These are phyloP conservation scores for Glonium stellatum DNA, from an alignment of 495 filamentous ascomycete species.

Conservation along the genomic window DNA sequence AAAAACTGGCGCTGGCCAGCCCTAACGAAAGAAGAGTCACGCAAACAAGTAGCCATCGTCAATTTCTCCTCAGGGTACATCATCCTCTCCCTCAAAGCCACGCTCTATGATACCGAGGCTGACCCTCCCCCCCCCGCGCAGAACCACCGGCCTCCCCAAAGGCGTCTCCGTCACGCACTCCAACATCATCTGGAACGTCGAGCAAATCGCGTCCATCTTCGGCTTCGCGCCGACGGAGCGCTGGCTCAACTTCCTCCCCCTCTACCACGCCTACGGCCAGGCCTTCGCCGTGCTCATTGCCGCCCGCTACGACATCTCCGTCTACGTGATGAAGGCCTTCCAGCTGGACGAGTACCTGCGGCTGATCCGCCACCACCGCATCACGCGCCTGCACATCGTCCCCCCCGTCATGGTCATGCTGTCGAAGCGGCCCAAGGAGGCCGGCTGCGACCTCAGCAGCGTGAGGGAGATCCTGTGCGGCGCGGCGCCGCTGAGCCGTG, in stretches of 20 bases:
- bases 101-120: not conserved
- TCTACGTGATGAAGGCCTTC: slow-evolving; percentile 1
- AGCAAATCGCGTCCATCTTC: not conserved
- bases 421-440: not conserved
- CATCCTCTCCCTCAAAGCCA: not conserved
- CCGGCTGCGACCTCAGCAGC: not conserved
- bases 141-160: slow-evolving; percentile 8
- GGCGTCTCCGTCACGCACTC: slow-evolving; percentile 4
- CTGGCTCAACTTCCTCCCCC: slow-evolving; percentile 6
- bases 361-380: not conserved
- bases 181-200: slow-evolving; percentile 8
- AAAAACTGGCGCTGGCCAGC: not conserved
- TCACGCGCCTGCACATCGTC: not conserved
- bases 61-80: slow-evolving; percentile 8
- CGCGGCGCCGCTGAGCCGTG: not conserved
- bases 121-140: not conserved
- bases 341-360: slow-evolving; percentile 1
- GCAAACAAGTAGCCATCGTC: not conserved
- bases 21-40: slow-evolving; percentile 3
- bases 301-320: not conserved
- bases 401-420: not conserved
- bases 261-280: slow-evolving; percentile 9
- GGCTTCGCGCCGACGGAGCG: not conserved
- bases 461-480: not conserved
- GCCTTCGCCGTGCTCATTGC: not conserved